These are phyloP conservation scores for Penicillium longicatenatum DNA, from an alignment of 495 filamentous ascomycete species.

Conservation along the genomic window DNA sequence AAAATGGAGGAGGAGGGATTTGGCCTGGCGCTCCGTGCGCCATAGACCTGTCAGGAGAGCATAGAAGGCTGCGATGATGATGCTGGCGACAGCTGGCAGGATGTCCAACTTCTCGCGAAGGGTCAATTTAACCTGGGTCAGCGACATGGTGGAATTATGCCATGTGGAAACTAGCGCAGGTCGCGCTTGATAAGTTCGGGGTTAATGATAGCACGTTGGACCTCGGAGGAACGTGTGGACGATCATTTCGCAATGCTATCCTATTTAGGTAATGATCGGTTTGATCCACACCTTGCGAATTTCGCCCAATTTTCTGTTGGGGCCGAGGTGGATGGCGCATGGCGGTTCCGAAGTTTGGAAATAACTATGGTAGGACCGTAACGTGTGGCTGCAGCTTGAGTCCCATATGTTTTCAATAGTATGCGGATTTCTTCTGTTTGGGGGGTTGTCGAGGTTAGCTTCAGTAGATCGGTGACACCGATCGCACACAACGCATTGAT, in stretches of 20 bases:
- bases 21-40: slow-evolving; percentile 38
- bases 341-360: too few species aligned
- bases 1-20: slow-evolving; percentile 37
- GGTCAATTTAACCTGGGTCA: slow-evolving; percentile 27
- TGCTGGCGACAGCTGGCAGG: slow-evolving; percentile 33
- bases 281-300: background rate
- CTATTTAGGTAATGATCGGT: slow-evolving; percentile 15
- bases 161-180: background rate
- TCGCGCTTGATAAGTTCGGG: slow-evolving; percentile 7
- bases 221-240: slow-evolving; percentile 15
- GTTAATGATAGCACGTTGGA: background rate
- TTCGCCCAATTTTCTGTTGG: slow-evolving; percentile 1
- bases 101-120: slow-evolving; percentile 38
- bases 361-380: too few species aligned
- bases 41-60: slow-evolving; percentile 35
- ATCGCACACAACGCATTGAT: too few species aligned
- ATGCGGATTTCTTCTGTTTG: too few species aligned
- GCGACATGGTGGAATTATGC: slow-evolving; percentile 18
- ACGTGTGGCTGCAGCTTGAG: too few species aligned
- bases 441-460: too few species aligned
- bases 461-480: too few species aligned
- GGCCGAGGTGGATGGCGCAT: slow-evolving; percentile 9
- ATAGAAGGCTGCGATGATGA: slow-evolving; percentile 32
- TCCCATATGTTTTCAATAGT: too few species aligned
- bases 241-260: slow-evolving; percentile 25